Evolutionary conservation across 306 rosid genomes (phyloP).

Genomic region (Trichosanthes truncata): DNA sequence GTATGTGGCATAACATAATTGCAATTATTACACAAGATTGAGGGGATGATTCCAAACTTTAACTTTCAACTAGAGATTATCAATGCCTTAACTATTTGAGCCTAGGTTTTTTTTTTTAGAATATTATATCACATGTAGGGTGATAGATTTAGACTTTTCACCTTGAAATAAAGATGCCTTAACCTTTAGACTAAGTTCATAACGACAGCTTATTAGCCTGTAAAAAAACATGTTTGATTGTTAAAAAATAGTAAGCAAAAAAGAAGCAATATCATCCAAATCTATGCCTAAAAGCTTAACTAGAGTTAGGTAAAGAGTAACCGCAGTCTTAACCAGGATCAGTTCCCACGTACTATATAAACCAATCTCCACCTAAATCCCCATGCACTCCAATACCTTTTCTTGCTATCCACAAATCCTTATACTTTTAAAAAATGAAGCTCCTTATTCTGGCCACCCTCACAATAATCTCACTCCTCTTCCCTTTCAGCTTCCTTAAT

Average conservation of each 20-base stretch:
- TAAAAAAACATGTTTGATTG: neutral
- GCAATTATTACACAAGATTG: neutral
- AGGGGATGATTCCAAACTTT: neutral
- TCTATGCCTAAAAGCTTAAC: neutral
- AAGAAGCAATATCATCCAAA: neutral
- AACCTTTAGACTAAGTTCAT: too few relatives aligned
- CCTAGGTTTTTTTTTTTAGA: too few relatives aligned
- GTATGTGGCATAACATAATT: neutral
- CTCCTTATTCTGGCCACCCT: constrained; percentile 13
- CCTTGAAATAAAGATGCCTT: neutral
- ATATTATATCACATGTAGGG: neutral
- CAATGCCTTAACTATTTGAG: neutral
- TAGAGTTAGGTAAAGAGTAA: constrained; percentile 3
- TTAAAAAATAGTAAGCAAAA: neutral
- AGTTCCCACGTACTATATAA: constrained; percentile 2
- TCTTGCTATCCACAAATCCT: neutral
- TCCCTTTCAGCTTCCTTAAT: constrained; percentile 6
- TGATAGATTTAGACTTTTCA: neutral
- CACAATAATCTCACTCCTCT: constrained; percentile 15
- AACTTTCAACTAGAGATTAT: neutral
- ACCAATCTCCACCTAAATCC: neutral
- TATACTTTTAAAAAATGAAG: constrained; percentile 22
- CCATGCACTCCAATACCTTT: neutral
- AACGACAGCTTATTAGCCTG: too few relatives aligned
- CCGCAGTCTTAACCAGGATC: neutral